These are phyloP conservation scores for Mycena filopes DNA, from an alignment of 768 basidiomycete genomes.

Conservation along the genomic window DNA sequence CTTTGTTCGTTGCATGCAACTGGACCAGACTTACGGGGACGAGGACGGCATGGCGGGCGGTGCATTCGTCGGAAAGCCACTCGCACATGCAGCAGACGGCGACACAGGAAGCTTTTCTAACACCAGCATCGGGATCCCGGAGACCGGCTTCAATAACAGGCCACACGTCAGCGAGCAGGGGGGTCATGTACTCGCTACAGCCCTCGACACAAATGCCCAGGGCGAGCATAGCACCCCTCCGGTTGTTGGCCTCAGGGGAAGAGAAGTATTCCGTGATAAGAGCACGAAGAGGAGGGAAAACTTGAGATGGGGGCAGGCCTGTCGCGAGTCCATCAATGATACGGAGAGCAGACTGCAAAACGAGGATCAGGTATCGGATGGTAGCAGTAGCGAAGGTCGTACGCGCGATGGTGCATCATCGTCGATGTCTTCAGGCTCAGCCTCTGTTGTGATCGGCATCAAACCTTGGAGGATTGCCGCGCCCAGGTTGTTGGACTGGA, in stretches of 20 bases:
- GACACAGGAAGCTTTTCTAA: conserved; percentile 95
- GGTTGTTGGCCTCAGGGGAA: conserved; percentile 78
- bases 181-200: conserved; percentile 97
- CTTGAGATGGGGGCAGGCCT: conserved; percentile 91
- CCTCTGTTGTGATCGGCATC: conserved; percentile 94
- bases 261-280: conserved; percentile 89
- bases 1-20: background rate
- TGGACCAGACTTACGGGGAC: conserved; percentile 73
- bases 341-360: conserved; percentile 85
- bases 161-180: conserved; percentile 92
- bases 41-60: conserved; percentile 81
- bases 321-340: conserved; percentile 94
- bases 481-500: conserved; percentile 88
- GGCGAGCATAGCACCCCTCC: conserved; percentile 94
- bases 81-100: conserved; percentile 97
- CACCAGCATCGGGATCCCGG: conserved; percentile 82
- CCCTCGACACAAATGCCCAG: conserved; percentile 97
- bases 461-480: conserved; percentile 88
- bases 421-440: conserved; percentile 92
- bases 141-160: conserved; percentile 92
- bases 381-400: conserved; percentile 42
- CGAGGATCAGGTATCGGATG: conserved; percentile 10
- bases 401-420: conserved; percentile 94
- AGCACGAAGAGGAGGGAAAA: conserved; percentile 90
- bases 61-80: conserved; percentile 95